Conservation (phyloP, 345 rosid species). For the Citrus inodora region DNA sequence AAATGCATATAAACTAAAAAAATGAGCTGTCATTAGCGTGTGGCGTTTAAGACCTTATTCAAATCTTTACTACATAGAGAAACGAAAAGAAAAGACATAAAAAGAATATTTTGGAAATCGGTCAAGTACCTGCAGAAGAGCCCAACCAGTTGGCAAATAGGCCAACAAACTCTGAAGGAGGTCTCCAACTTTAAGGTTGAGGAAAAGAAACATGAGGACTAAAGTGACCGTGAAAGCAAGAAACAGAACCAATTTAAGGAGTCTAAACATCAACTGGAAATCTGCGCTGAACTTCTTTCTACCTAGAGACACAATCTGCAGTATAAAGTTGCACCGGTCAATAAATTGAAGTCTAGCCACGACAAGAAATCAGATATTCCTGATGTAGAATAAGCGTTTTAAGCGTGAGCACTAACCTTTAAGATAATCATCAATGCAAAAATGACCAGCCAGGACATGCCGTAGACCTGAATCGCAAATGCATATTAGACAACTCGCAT, state of each 20-base stretch:
- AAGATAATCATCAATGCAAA: constrained; percentile 70
- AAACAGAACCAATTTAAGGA: constrained; percentile 71
- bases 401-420: constrained; percentile 45
- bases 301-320: constrained; percentile 90
- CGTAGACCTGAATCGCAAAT: constrained; percentile 56
- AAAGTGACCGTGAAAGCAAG: constrained; percentile 55
- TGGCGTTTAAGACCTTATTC: not conserved
- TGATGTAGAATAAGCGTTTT: not conserved
- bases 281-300: constrained; percentile 95
- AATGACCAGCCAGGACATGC: constrained; percentile 92
- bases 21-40: not conserved
- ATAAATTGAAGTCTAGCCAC: not conserved
- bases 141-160: constrained; percentile 91
- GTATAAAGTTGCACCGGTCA: constrained; percentile 5
- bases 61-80: not conserved
- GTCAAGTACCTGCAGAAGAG: constrained; percentile 61
- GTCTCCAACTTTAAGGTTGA: constrained; percentile 78
- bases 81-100: not conserved
- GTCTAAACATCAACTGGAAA: constrained; percentile 95
- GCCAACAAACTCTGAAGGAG: constrained; percentile 82
- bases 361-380: not conserved
- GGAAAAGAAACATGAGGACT: constrained; percentile 64
- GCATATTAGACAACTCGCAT: not conserved
- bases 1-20: not conserved
- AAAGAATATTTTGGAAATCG: not conserved